Evolutionary conservation across 2,329 filamentous ascomycete genomes (phyloP), one percentile per base, ranked within the genome.

Genomic region (Ascochyta fabae): DNA sequence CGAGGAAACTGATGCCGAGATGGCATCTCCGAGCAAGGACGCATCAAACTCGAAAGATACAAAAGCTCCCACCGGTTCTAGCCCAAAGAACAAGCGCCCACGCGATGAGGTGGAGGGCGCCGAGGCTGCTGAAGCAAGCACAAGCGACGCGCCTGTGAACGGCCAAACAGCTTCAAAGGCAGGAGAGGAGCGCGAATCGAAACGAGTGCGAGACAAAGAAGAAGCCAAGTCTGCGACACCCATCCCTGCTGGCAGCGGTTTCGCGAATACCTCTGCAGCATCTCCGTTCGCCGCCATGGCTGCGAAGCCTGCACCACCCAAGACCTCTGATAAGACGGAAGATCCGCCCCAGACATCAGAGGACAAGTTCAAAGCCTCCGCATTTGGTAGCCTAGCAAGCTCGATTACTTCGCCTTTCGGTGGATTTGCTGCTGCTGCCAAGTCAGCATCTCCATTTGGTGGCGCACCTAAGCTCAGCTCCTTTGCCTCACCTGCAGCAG

Each of bases 311-410:
- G 66, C 70, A 34, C 40, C 66, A 9, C 55, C 76, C 24, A 69
- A 68, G 36, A 15, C 56, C 4, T 44, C 61, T 6, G 64, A 62
- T 10, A 55, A 60, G 23, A 43, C 56, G 34, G 60, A 71, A 24
- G 47, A 61, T 6, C 53, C 69, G 44, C 70, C 73, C 13, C 73
- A 78, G 53, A 77, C 78, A 6, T 78, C 79, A 5, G 59, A 75
- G 4, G 74, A 74, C 38, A 79, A 79, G 6, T 90, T 90, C 68
- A 79, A 79, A 39, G 68, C 75, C 3, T 81, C 79, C 34, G 78
- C 73, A 16, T 81, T 82, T 51, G 72, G 78, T 45, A 73, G 75
- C 4, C 74, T 81, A 35, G 70, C 79, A 16, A 69, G 58, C 19
- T 75, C 78, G 7, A 61, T 27, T 19, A 50, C 69, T 9, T 79